Percentiles rank a stretch among this genome's conserved stretches.
Conservation (phyloP, 2,329 filamentous ascomycete genomes). For the Neurospora crassa region DNA sequence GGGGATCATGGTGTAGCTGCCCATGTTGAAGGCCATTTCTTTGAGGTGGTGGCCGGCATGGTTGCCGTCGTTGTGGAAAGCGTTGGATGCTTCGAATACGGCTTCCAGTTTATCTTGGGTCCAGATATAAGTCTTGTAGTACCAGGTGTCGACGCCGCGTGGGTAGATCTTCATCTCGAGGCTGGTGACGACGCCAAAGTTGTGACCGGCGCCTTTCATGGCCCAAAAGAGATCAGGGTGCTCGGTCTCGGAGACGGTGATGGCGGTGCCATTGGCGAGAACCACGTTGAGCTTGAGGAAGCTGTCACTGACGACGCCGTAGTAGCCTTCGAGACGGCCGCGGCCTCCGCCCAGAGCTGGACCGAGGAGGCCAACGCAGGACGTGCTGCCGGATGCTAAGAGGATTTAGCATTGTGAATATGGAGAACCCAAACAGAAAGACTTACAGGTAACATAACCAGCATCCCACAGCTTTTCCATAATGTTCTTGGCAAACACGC, state of each 20-base stretch:
- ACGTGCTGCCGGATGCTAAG: constrained; percentile 40
- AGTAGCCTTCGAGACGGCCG: constrained; percentile 41
- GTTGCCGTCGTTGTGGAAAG: constrained; percentile 29
- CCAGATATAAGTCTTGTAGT: constrained; percentile 31
- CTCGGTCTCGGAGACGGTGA: constrained; percentile 25
- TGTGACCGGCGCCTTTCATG: constrained; percentile 46
- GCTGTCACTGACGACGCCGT: constrained; percentile 45
- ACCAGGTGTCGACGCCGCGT: constrained; percentile 24
- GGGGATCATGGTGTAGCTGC: constrained; percentile 34
- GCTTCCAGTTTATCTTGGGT: constrained; percentile 34
- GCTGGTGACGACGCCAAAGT: constrained; percentile 47
- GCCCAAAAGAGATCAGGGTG: constrained; percentile 45
- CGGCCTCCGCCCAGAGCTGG: constrained; percentile 49
- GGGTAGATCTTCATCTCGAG: constrained; percentile 37
- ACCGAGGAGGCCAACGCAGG: constrained; percentile 32
- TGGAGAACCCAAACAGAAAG: no score
- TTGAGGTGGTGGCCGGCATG: constrained; percentile 25
- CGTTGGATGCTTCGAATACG: constrained; percentile 33
- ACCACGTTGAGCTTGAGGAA: constrained; percentile 42
- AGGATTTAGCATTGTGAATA: no score
- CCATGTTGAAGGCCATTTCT: constrained; percentile 35
- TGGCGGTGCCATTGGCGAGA: constrained; percentile 35
- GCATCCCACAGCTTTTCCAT: constrained; percentile 38
- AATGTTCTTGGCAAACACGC: constrained; percentile 34
- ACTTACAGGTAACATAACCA: constrained; percentile 34